Evolutionary conservation across 2,329 filamentous ascomycete species (phyloP).

Genomic region (Atkinsonella texensis): DNA sequence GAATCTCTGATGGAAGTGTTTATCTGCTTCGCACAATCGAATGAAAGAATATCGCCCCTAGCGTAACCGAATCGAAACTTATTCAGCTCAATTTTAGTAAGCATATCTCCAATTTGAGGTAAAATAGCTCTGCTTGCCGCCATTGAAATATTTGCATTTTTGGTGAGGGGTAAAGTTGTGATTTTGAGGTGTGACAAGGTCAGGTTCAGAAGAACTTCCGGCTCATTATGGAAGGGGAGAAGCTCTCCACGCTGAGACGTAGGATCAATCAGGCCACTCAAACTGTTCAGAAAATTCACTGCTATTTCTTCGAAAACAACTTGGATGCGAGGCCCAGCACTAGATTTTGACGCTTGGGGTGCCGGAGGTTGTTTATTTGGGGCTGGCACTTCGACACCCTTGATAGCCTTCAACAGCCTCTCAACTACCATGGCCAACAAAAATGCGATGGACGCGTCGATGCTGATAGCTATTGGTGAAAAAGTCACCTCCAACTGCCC

Average conservation of each 20-base stretch:
- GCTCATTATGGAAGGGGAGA: slow-evolving; percentile 26
- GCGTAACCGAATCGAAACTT: slow-evolving; percentile 52
- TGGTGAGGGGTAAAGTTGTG: slow-evolving; percentile 5
- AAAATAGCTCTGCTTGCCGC: slow-evolving; percentile 2
- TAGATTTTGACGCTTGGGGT: slow-evolving; percentile 2
- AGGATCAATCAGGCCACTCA: slow-evolving; percentile 40
- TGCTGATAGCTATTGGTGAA: slow-evolving; percentile 40
- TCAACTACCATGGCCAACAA: slow-evolving; percentile 38
- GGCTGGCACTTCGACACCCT: slow-evolving; percentile 13
- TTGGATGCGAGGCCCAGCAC: slow-evolving; percentile 26
- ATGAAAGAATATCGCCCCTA: slow-evolving; percentile 50
- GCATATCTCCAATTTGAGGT: slow-evolving; percentile 12
- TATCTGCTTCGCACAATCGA: slow-evolving; percentile 45
- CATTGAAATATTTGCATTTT: not conserved
- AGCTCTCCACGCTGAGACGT: slow-evolving; percentile 32
- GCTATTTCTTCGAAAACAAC: slow-evolving; percentile 37
- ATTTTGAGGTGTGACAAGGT: slow-evolving; percentile 32
- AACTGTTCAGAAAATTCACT: slow-evolving; percentile 42
- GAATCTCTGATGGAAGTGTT: slow-evolving; percentile 47
- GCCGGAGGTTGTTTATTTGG: slow-evolving; percentile 8
- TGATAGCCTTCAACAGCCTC: slow-evolving; percentile 35
- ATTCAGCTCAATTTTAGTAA: slow-evolving; percentile 34
- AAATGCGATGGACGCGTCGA: slow-evolving; percentile 45
- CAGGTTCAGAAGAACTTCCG: slow-evolving; percentile 41
- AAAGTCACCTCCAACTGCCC: slow-evolving; percentile 33